Percentiles rank a stretch among this genome's conserved stretches.
Evolutionary conservation across 202 grass and related monocot species (phyloP).

Genomic region (Schoenoplectus tabernaemontani): DNA sequence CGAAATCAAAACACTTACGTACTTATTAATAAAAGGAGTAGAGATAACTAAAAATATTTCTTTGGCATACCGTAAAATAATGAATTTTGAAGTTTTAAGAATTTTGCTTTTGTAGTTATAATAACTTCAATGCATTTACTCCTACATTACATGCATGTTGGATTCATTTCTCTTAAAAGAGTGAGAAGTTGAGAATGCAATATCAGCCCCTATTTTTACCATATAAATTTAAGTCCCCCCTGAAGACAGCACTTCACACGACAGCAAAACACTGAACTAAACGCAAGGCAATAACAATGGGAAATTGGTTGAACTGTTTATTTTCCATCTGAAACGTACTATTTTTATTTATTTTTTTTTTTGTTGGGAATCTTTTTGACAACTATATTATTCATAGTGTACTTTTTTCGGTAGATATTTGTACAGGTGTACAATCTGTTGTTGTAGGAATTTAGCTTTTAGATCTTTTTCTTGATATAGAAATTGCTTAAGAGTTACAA

Average conservation of each 20-base stretch:
- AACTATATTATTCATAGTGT: background rate
- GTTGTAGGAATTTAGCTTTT: background rate
- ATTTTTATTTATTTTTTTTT: background rate
- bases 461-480: background rate
- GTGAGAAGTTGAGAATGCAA: background rate
- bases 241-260: background rate
- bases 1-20: too few relatives aligned
- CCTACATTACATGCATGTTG: background rate
- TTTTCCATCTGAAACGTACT: background rate
- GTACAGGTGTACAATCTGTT: background rate
- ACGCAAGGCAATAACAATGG: background rate
- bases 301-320: slow-evolving; percentile 8
- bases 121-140: background rate
- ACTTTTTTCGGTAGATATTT: background rate
- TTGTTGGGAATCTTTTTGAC: background rate
- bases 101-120: background rate
- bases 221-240: background rate
- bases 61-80: background rate
- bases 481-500: background rate
- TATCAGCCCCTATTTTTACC: background rate
- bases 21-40: too few relatives aligned
- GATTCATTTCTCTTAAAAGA: background rate
- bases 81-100: background rate
- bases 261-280: background rate
- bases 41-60: too few relatives aligned